A percentile compares a stretch with the other conserved stretches of the same genome.
These are phyloP conservation scores for Phytophthora tentaculata DNA, from an alignment of 352 stramenopile species.

Conservation along the genomic window DNA sequence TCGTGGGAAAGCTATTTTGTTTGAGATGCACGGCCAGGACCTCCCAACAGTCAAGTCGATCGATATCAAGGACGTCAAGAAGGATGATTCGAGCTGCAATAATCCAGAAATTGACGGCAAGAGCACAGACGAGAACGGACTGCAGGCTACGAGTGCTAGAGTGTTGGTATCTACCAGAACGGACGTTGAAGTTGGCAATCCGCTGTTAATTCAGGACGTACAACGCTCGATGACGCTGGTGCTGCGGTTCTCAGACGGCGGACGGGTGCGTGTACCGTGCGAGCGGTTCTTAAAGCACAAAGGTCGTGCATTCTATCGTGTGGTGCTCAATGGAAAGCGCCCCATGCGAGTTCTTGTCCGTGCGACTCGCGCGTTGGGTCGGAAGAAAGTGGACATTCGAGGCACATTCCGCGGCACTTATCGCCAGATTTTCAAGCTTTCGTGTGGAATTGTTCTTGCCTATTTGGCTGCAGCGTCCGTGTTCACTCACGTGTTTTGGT, in stretches of 20 bases:
- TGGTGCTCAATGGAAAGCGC: constrained; percentile 59
- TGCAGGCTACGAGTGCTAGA: constrained; percentile 7
- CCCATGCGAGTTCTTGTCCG: constrained; percentile 64
- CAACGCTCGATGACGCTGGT: constrained; percentile 54
- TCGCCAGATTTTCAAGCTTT: constrained; percentile 70
- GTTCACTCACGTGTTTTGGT: constrained; percentile 57
- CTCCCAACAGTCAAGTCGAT: constrained; percentile 60
- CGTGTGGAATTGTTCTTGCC: constrained; percentile 58
- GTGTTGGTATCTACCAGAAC: constrained; percentile 32
- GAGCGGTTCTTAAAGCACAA: constrained; percentile 50
- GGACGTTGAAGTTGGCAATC: constrained; percentile 43
- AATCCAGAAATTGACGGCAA: constrained; percentile 17
- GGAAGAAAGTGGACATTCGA: constrained; percentile 45
- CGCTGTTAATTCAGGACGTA: constrained; percentile 52
- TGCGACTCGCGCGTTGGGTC: constrained; percentile 24
- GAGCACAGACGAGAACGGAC: constrained; percentile 8
- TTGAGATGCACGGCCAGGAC: constrained; percentile 72
- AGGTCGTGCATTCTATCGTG: constrained; percentile 55
- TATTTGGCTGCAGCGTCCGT: constrained; percentile 56
- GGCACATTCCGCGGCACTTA: constrained; percentile 65
- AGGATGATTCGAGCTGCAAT: neutral
- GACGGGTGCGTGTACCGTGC: constrained; percentile 53
- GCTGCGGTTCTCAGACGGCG: constrained; percentile 67
- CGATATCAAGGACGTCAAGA: constrained; percentile 45
- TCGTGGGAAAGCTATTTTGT: constrained; percentile 71